Percentiles rank a stretch among this genome's conserved stretches.
These are phyloP conservation scores for Epichloe brachyelytri DNA, from an alignment of 2,329 filamentous ascomycete genomes.

Conservation along the genomic window DNA sequence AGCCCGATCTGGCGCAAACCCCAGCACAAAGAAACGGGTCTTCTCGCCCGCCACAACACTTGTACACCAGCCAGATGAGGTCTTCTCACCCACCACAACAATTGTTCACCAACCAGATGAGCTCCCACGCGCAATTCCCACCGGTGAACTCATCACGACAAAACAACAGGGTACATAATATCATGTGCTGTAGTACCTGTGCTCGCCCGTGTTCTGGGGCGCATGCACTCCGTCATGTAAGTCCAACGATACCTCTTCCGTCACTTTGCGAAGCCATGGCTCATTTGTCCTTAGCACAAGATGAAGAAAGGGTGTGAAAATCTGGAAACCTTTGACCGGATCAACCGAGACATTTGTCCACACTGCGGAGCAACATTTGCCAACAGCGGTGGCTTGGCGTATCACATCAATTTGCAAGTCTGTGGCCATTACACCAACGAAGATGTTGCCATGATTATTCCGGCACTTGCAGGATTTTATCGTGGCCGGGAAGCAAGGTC, in stretches of 20 bases:
- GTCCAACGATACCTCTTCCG: slow-evolving; percentile 4
- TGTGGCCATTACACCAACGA: slow-evolving; percentile 29
- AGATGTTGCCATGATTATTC: slow-evolving; percentile 1
- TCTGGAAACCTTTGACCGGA: slow-evolving; percentile 5
- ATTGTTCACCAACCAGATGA: neutral
- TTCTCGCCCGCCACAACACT: neutral
- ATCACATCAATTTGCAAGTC: slow-evolving; percentile 31
- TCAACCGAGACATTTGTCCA: slow-evolving; percentile 25
- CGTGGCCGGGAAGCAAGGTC: neutral
- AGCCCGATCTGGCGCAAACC: slow-evolving; percentile 6
- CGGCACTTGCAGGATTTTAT: slow-evolving; percentile 3
- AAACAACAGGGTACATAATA: neutral
- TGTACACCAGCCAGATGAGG: neutral
- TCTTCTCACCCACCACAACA: neutral
- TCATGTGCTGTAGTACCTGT: slow-evolving; percentile 18
- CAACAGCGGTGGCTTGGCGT: slow-evolving; percentile 27
- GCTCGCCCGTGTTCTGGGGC: slow-evolving; percentile 22
- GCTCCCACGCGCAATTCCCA: neutral
- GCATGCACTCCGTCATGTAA: slow-evolving; percentile 20
- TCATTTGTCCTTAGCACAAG: slow-evolving; percentile 15
- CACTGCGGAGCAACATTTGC: slow-evolving; percentile 33
- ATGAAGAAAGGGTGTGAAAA: slow-evolving; percentile 15
- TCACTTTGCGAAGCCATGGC: neutral
- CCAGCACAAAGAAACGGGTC: neutral
- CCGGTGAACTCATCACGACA: neutral